phyloP scores from a whole-genome alignment of 2,329 filamentous ascomycete species.

The Fusarium sterilihyphosum region DNA sequence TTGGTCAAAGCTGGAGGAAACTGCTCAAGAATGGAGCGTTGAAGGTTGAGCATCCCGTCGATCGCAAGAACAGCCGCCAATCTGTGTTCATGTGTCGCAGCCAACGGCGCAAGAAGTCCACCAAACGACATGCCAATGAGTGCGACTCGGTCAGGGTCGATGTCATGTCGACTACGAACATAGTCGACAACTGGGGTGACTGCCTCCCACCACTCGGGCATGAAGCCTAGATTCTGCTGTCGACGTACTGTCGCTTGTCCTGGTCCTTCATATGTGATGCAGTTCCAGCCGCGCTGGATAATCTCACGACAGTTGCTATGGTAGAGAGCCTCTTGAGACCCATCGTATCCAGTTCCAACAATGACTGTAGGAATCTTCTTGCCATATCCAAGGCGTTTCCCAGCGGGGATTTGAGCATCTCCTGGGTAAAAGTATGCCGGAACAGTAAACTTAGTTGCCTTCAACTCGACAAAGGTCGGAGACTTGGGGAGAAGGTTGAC shows the following conservation, averaged over 20 bases:
- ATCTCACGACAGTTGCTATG: conserved; percentile 49
- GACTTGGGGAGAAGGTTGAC: conserved; percentile 48
- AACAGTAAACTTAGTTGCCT: conserved; percentile 45
- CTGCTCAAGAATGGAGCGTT: background rate
- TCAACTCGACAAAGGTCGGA: conserved; percentile 48
- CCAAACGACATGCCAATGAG: conserved; percentile 55
- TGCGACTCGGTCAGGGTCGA: conserved; percentile 48
- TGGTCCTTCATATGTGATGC: conserved; percentile 57
- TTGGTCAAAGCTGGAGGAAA: background rate
- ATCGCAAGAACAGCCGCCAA: conserved; percentile 46
- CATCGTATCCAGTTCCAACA: conserved; percentile 56
- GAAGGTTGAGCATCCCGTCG: background rate
- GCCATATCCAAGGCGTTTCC: conserved; percentile 9
- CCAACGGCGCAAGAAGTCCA: conserved; percentile 52
- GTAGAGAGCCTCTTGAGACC: conserved; percentile 54
- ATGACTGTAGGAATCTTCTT: conserved; percentile 50
- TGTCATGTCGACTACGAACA: conserved; percentile 37
- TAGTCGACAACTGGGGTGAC: conserved; percentile 54
- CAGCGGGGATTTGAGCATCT: background rate
- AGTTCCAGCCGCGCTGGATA: conserved; percentile 54
- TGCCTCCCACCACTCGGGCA: conserved; percentile 54
- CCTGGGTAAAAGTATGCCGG: conserved; percentile 48
- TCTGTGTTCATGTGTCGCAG: conserved; percentile 55
- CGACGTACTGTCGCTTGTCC: conserved; percentile 55
- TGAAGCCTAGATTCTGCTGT: conserved; percentile 54